Evolutionary conservation across 2,329 filamentous ascomycete species (phyloP).

Genomic region (Esteya vermicola): DNA sequence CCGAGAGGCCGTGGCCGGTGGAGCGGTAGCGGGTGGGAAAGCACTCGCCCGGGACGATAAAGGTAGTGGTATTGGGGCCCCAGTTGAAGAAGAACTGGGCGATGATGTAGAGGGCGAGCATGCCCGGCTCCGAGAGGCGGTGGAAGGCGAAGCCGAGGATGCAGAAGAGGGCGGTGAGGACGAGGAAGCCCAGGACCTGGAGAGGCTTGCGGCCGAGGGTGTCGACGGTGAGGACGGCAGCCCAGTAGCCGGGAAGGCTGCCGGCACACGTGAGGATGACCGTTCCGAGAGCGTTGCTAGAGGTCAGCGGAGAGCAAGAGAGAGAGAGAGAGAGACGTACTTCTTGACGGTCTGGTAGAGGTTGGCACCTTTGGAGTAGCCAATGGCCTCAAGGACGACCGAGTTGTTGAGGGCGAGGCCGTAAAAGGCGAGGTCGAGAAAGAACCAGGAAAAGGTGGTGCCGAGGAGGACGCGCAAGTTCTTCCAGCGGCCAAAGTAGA

Average conservation of each 20-base stretch:
- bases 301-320: background rate
- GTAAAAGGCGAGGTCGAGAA: slow-evolving; percentile 57
- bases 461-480: slow-evolving; percentile 59
- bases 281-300: slow-evolving; percentile 53
- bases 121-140: slow-evolving; percentile 27
- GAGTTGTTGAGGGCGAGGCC: slow-evolving; percentile 63
- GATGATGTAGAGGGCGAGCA: slow-evolving; percentile 48
- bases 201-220: slow-evolving; percentile 65
- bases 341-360: slow-evolving; percentile 59
- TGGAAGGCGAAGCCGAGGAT: slow-evolving; percentile 47
- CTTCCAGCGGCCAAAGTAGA: slow-evolving; percentile 55
- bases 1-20: slow-evolving; percentile 50
- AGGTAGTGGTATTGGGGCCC: slow-evolving; percentile 52
- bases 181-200: slow-evolving; percentile 47
- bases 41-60: slow-evolving; percentile 50
- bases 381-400: slow-evolving; percentile 57
- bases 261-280: slow-evolving; percentile 66
- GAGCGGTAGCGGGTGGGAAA: slow-evolving; percentile 50
- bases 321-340: slow-evolving; percentile 1
- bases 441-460: slow-evolving; percentile 71
- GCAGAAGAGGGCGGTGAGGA: slow-evolving; percentile 48
- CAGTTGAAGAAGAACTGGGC: slow-evolving; percentile 55
- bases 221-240: slow-evolving; percentile 59
- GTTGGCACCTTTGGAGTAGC: slow-evolving; percentile 48
- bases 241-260: slow-evolving; percentile 69